Base-by-base conservation (phyloP, 768 basidiomycete species). In the Termitomyces sp. region DNA sequence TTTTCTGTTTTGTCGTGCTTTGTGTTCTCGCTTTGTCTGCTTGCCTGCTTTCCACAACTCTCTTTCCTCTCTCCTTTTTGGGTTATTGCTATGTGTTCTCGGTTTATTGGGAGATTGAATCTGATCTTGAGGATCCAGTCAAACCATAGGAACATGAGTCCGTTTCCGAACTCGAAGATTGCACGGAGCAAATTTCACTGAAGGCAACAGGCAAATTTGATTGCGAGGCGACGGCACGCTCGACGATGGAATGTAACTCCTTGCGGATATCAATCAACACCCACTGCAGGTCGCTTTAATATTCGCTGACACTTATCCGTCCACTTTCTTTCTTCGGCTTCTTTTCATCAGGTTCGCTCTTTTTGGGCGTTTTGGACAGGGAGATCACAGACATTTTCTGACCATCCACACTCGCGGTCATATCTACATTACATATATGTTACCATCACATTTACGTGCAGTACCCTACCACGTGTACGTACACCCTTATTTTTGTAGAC, bases 131-230 rank as follows among this genome's bases (percentile, higher is more conserved):
- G 46, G 37, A 37, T n/a, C 52, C 7, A 56, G 53, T 38, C 38
- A 20, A 46, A 56, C 10, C n/a, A 15, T 36, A 56, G 54, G 38
- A 60, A 50, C 34, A 0, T 45, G 14, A 56, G 20, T 31, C 12
- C 51, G 7, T 55, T 55, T n/a, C 37, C 52, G 14, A 15, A 29
- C n/a, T 5, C 54, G 31, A 48, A 48, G 31, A 11, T 38, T 48
- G 60, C 45, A 5, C 60, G 54, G 37, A 49, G 54, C 37, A 55
- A 17, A 36, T 60, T 60, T 10, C 54, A 50, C 37, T 60, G 36
- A 57, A 37, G 56, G 29, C 47, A 48, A 48, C 25, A 34, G 45
- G 25, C 45, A 15, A 40, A 48, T 4, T 9, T 5, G 37, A 52
- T 17, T 9, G 15, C 40, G 11, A 32, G 14, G 14, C 15, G 32